Evolutionary conservation across 2,329 filamentous ascomycete genomes (phyloP).

Genomic region (Gnomoniopsis sp.): DNA sequence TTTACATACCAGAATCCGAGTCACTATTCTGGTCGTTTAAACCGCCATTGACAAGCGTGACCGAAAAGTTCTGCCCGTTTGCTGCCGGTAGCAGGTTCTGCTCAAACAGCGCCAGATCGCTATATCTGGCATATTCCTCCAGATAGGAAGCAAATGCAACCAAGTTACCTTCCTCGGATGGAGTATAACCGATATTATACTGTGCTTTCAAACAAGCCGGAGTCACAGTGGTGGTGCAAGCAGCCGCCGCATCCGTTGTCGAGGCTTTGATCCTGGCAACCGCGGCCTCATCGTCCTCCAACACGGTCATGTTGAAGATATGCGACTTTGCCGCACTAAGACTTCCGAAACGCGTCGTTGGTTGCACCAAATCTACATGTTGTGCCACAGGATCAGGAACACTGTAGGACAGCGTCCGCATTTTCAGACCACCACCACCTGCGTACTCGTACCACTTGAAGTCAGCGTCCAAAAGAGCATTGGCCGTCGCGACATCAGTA

Average conservation of each 20-base stretch:
- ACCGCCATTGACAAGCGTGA: slow-evolving; percentile 54
- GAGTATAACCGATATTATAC: slow-evolving; percentile 43
- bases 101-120: slow-evolving; percentile 50
- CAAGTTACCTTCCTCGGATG: slow-evolving; percentile 26
- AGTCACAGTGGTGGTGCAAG: slow-evolving; percentile 39
- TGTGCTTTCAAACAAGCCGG: slow-evolving; percentile 46
- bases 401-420: slow-evolving; percentile 57
- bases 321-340: slow-evolving; percentile 38
- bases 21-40: slow-evolving; percentile 42
- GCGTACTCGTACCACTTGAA: slow-evolving; percentile 55
- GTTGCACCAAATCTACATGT: slow-evolving; percentile 61
- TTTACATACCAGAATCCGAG: slow-evolving; percentile 29
- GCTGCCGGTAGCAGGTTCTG: slow-evolving; percentile 49
- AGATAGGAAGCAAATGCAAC: slow-evolving; percentile 41
- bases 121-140: slow-evolving; percentile 43
- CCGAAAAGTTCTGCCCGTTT: slow-evolving; percentile 50
- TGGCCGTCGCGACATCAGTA: slow-evolving; percentile 48
- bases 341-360: slow-evolving; percentile 60
- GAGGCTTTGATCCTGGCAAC: background rate
- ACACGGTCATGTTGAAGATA: slow-evolving; percentile 33
- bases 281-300: slow-evolving; percentile 21
- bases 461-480: slow-evolving; percentile 52
- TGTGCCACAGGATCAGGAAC: slow-evolving; percentile 52
- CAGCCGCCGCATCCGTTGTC: slow-evolving; percentile 21
- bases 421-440: slow-evolving; percentile 36